Evolutionary conservation across 257 asterid species (phyloP).

Genomic region (Plantago elongata): DNA sequence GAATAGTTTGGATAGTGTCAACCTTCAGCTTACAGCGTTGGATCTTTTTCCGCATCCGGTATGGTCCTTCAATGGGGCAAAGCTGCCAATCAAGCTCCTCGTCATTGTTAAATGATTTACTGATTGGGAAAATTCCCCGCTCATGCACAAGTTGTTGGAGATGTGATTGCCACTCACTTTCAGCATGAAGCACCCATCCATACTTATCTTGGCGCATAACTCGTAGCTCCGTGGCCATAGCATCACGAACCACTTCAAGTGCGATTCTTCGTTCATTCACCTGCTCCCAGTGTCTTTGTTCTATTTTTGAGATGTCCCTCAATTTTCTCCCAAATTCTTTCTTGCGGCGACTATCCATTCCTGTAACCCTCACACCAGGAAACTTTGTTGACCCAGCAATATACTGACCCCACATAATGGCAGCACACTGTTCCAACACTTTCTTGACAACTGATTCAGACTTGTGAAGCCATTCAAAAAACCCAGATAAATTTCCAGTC

Average conservation of each 20-base stretch:
- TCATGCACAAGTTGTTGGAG: slow-evolving; percentile 96
- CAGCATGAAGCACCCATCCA: slow-evolving; percentile 99
- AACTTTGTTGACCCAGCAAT: slow-evolving; percentile 88
- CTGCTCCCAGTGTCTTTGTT: slow-evolving; percentile 90
- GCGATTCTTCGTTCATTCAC: slow-evolving; percentile 91
- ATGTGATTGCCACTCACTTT: slow-evolving; percentile 96
- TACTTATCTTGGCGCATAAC: slow-evolving; percentile 97
- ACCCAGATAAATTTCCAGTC: slow-evolving; percentile 64
- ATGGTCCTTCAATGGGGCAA: slow-evolving; percentile 99
- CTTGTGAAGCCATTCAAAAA: slow-evolving; percentile 76
- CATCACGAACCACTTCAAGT: slow-evolving; percentile 90
- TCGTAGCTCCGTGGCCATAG: slow-evolving; percentile 92
- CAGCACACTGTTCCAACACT: slow-evolving; percentile 88
- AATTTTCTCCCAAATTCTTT: slow-evolving; percentile 80
- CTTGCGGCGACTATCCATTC: slow-evolving; percentile 92
- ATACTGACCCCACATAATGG: slow-evolving; percentile 94
- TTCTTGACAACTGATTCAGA: slow-evolving; percentile 58
- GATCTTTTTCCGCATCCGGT: slow-evolving; percentile 92
- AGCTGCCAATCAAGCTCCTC: slow-evolving; percentile 92
- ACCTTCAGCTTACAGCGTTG: slow-evolving; percentile 75
- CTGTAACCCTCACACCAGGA: slow-evolving; percentile 91
- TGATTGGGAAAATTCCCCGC: slow-evolving; percentile 81
- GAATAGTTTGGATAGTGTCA: slow-evolving; percentile 69
- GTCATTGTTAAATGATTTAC: slow-evolving; percentile 46
- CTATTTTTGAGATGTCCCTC: slow-evolving; percentile 62